These are phyloP conservation scores for Filobasidium wieringae DNA, from an alignment of 768 basidiomycete species.

Conservation along the genomic window DNA sequence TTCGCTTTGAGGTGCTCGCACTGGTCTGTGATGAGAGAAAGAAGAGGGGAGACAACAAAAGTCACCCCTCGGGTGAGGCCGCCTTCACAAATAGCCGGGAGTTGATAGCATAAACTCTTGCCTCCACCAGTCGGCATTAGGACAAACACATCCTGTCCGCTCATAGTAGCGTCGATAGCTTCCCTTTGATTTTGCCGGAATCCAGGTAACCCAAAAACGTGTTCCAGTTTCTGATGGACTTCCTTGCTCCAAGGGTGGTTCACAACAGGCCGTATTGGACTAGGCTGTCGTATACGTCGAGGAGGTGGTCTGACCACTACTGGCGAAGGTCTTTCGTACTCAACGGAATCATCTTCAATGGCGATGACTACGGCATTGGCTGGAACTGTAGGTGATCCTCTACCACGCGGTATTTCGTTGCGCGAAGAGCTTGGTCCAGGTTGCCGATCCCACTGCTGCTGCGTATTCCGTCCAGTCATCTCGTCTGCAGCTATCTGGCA, in stretches of 20 bases:
- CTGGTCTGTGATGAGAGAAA: constrained; percentile 88
- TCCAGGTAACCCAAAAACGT: constrained; percentile 51
- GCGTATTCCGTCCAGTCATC: no score
- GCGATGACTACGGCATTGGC: not conserved
- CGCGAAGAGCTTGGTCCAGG: not conserved
- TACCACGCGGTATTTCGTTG: not conserved
- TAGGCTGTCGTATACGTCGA: not conserved
- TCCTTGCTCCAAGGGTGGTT: constrained; percentile 43
- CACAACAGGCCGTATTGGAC: constrained; percentile 10
- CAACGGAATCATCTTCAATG: not conserved
- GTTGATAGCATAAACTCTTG: constrained; percentile 71
- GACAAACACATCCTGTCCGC: constrained; percentile 73
- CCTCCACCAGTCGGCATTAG: constrained; percentile 95
- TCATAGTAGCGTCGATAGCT: constrained; percentile 67
- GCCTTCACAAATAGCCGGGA: constrained; percentile 68
- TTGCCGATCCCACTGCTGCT: not conserved
- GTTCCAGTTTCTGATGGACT: constrained; percentile 47
- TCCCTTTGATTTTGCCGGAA: constrained; percentile 80
- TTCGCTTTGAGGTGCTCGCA: constrained; percentile 55
- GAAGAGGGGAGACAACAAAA: constrained; percentile 80
- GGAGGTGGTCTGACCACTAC: no score
- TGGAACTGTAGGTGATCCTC: not conserved
- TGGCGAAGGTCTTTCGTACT: no score
- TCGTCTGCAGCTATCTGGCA: not conserved
- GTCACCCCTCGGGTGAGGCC: constrained; percentile 71